These are phyloP conservation scores for Fusarium sp. DNA, from an alignment of 2,329 filamentous ascomycete species.

Conservation along the genomic window DNA sequence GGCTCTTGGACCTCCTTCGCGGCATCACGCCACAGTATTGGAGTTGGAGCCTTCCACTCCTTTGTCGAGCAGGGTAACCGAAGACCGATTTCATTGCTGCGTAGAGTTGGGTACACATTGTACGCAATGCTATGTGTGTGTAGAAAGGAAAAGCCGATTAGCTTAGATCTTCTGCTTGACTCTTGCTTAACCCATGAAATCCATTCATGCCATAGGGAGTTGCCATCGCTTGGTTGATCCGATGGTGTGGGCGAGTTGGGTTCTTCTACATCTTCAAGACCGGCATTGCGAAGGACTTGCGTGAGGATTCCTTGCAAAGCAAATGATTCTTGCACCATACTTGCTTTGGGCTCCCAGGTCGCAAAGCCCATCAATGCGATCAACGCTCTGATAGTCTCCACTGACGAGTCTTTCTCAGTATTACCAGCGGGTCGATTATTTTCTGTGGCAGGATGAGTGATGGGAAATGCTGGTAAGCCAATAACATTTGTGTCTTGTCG, in stretches of 20 bases:
- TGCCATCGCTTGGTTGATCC: constrained; percentile 2
- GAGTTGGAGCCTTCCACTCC: constrained; percentile 54
- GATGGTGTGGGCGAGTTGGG: background rate
- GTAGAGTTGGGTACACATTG: constrained; percentile 54
- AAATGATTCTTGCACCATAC: constrained; percentile 54
- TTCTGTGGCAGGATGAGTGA: constrained; percentile 31
- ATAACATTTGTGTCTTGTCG: constrained; percentile 42
- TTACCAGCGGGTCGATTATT: background rate
- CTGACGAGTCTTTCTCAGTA: background rate
- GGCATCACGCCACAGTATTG: constrained; percentile 24
- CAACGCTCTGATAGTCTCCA: constrained; percentile 53
- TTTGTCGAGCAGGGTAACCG: constrained; percentile 54
- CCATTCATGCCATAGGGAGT: constrained; percentile 44
- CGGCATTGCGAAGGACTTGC: constrained; percentile 53
- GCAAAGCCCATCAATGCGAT: constrained; percentile 57
- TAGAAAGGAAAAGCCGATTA: constrained; percentile 57
- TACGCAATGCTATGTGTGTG: constrained; percentile 58
- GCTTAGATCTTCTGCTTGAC: constrained; percentile 53
- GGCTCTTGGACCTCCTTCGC: constrained; percentile 47
- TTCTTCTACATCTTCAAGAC: constrained; percentile 47
- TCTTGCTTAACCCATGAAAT: constrained; percentile 52
- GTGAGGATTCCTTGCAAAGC: constrained; percentile 52
- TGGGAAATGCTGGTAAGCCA: background rate
- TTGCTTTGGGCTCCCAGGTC: constrained; percentile 54
- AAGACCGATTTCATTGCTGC: constrained; percentile 55